Evolutionary conservation across 2,329 filamentous ascomycete genomes (phyloP).

Genomic region (Septoria linicola): DNA sequence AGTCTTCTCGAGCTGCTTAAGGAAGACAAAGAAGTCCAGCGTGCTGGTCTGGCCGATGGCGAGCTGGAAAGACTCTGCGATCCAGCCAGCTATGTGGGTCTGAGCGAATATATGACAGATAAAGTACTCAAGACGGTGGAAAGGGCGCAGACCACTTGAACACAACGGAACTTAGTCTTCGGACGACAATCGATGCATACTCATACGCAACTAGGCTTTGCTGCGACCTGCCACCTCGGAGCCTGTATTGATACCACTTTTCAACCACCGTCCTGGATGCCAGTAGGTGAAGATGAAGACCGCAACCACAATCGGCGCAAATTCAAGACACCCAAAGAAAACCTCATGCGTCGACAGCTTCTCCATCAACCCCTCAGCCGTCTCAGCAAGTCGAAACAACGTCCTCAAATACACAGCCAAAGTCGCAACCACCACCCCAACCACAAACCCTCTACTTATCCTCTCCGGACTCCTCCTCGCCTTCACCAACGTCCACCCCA

Average conservation of each 20-base stretch:
- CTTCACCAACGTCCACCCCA: slow-evolving; percentile 44
- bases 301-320: slow-evolving; percentile 54
- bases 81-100: slow-evolving; percentile 31
- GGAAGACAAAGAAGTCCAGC: slow-evolving; percentile 29
- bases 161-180: no score
- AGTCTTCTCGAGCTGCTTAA: slow-evolving; percentile 28
- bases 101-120: slow-evolving; percentile 33
- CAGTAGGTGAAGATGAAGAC: slow-evolving; percentile 48
- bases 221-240: no score
- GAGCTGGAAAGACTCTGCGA: slow-evolving; percentile 31
- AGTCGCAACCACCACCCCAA: slow-evolving; percentile 47
- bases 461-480: slow-evolving; percentile 35
- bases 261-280: slow-evolving; percentile 46
- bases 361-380: slow-evolving; percentile 50
- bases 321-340: slow-evolving; percentile 56
- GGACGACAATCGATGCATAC: no score
- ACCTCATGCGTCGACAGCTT: slow-evolving; percentile 52
- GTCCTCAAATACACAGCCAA: slow-evolving; percentile 55
- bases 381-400: slow-evolving; percentile 56
- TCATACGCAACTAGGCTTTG: no score
- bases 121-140: no score
- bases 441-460: slow-evolving; percentile 44
- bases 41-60: slow-evolving; percentile 21
- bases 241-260: no score
- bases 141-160: no score